Evolutionary conservation across 306 rosid genomes (phyloP), one percentile per base, ranked within the genome.

Genomic region (Citrullus mucosospermus): DNA sequence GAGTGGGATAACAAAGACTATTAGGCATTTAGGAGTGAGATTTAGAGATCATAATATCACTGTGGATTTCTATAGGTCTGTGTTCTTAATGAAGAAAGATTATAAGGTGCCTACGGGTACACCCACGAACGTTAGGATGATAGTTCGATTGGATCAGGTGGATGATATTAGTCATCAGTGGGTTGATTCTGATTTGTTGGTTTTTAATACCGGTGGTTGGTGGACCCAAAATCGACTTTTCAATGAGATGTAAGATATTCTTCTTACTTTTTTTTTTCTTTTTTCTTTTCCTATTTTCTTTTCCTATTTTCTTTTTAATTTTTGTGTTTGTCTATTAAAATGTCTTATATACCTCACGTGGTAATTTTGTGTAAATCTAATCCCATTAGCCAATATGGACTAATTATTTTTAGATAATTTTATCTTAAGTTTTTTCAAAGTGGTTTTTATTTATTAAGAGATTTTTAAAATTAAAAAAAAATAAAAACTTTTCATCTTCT

Each of bases 201-300:
- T 95, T 51, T 95, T 95, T 82, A 92, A 95, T 73, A 87, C 98
- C 2, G 97, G 98, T 67, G 93, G 91, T 83, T 95, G 98, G 98
- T 92, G 98, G 98, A 91, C 93, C 8, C 46, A 81, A 62, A 89
- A 85, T 65, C 92, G 91, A 78, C 96, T 95, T 81, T 88, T 85
- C 1, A 41, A 36, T 58, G 89, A 91, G 81, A 87, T 89, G 98
- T 95, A 79, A 92, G 96, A 88, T 48, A 10, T 79, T 80, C 74
- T 65, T n/a, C 16, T 81, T 46, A 71, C 61, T 62, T 78, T 28
- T 68, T 18, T 55, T 13, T 55, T 55, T 78, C 18, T 69, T 12
- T 55, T 13, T 18, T 55, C 2, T 1, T 14, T 18, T n/a, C n/a
- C n/a, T n/a, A n/a, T n/a, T 18, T 55, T 55, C 1, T 36, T 36